These are phyloP conservation scores for Daldinia caldariorum DNA, from an alignment of 495 filamentous ascomycete species.

Conservation along the genomic window DNA sequence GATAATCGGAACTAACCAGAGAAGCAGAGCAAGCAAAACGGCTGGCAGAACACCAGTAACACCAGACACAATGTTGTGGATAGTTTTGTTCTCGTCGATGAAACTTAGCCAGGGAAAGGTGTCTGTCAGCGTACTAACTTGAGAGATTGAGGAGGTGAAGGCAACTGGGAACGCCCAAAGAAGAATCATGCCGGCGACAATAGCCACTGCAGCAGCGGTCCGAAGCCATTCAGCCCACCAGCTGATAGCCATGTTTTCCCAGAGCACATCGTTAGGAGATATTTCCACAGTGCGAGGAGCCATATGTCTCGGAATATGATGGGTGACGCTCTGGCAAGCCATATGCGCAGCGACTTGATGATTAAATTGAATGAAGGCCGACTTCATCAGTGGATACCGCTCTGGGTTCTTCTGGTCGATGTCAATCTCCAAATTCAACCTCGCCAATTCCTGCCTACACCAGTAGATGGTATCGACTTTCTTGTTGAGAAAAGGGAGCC, in stretches of 20 bases:
- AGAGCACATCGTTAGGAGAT: conserved; percentile 91
- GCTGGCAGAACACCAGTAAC: conserved; percentile 90
- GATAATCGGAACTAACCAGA: conserved; percentile 81
- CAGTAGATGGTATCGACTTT: conserved; percentile 97
- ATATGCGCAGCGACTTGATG: conserved; percentile 97
- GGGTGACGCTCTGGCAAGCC: conserved; percentile 92
- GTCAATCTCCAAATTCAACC: conserved; percentile 92
- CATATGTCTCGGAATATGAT: conserved; percentile 95
- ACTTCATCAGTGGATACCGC: conserved; percentile 93
- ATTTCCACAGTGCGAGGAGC: conserved; percentile 92
- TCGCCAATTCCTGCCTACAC: conserved; percentile 87
- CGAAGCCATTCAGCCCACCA: conserved; percentile 94
- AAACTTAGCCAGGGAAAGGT: conserved; percentile 75
- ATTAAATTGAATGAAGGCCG: conserved; percentile 98
- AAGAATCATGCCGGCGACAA: conserved; percentile 81
- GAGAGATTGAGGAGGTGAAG: conserved; percentile 82
- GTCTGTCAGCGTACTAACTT: conserved; percentile 73
- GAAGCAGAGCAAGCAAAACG: conserved; percentile 77
- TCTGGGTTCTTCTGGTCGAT: conserved; percentile 87
- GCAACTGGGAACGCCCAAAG: conserved; percentile 93
- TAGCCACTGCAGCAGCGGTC: conserved; percentile 68
- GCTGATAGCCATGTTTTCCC: conserved; percentile 96
- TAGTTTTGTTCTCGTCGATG: conserved; percentile 64
- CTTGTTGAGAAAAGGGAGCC: conserved; percentile 80
- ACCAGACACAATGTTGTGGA: conserved; percentile 72